Conservation (phyloP, 2,329 filamentous ascomycete species). For the Aschersonia sp. region DNA sequence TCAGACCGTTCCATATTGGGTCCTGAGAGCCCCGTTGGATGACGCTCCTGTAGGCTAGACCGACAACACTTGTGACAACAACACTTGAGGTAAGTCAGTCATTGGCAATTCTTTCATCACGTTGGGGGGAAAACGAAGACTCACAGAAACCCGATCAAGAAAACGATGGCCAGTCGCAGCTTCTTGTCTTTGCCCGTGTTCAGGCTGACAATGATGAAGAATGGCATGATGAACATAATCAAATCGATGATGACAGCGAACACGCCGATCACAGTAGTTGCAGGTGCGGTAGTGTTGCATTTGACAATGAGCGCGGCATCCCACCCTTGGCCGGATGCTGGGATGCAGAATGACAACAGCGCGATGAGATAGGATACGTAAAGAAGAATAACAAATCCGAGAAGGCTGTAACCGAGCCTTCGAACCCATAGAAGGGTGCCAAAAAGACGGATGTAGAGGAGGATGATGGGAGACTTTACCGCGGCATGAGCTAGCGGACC, state of each 20-base stretch:
- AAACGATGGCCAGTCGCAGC: not conserved
- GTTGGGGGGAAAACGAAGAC: not conserved
- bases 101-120: not conserved
- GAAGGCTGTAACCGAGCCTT: not conserved
- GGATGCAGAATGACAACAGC: not conserved
- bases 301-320: not conserved
- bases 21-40: not conserved
- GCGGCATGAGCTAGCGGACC: not conserved
- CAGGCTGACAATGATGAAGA: not conserved
- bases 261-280: not conserved
- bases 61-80: not conserved
- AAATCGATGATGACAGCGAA: not conserved
- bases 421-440: not conserved
- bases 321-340: not conserved
- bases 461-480: not conserved
- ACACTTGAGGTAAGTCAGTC: not conserved
- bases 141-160: not conserved
- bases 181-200: not conserved
- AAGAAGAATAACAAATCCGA: not conserved
- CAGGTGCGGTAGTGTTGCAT: not conserved
- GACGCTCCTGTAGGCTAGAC: not conserved
- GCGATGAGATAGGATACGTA: not conserved
- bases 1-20: not conserved
- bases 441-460: not conserved
- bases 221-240: not conserved